A percentile compares a stretch with the other conserved stretches of the same genome.
Conservation (phyloP, 345 rosid species). For the Populus davidiana region DNA sequence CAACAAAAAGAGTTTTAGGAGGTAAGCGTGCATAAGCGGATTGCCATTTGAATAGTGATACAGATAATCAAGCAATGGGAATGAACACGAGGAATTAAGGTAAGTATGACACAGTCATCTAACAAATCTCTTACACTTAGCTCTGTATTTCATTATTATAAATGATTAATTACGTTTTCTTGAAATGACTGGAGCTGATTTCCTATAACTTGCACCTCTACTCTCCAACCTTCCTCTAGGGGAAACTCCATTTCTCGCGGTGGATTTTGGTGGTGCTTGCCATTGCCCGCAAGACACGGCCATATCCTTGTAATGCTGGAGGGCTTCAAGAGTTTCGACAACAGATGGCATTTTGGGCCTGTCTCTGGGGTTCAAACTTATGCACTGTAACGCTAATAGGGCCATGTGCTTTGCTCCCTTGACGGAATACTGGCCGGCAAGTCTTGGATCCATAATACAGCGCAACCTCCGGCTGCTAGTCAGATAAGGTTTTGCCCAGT, state of each 20-base stretch:
- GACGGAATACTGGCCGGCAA: constrained; percentile 75
- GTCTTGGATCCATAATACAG: constrained; percentile 68
- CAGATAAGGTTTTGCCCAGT: constrained; percentile 79
- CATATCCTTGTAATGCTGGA: constrained; percentile 69
- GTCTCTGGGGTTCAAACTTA: constrained; percentile 77
- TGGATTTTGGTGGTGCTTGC: constrained; percentile 42
- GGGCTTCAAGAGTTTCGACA: constrained; percentile 59
- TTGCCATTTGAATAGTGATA: too few relatives aligned
- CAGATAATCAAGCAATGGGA: too few relatives aligned
- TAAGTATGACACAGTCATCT: too few relatives aligned
- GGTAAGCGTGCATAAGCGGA: too few relatives aligned
- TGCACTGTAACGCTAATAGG: constrained; percentile 57
- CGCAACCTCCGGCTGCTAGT: constrained; percentile 65
- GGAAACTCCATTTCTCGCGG: constrained; percentile 30
- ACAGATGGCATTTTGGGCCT: constrained; percentile 76
- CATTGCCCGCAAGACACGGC: constrained; percentile 68
- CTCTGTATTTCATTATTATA: neutral
- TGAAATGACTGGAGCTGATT: constrained; percentile 41
- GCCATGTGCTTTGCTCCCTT: constrained; percentile 86
- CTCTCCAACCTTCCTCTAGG: constrained; percentile 31
- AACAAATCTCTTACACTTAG: neutral
- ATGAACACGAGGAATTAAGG: too few relatives aligned
- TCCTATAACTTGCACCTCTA: constrained; percentile 31
- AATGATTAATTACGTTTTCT: constrained; percentile 21
- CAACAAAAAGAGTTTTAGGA: too few relatives aligned